A percentile compares a stretch with the other conserved stretches of the same genome.
Conservation (phyloP, 495 filamentous ascomycete species). For the Talaromyces nanjingensis region DNA sequence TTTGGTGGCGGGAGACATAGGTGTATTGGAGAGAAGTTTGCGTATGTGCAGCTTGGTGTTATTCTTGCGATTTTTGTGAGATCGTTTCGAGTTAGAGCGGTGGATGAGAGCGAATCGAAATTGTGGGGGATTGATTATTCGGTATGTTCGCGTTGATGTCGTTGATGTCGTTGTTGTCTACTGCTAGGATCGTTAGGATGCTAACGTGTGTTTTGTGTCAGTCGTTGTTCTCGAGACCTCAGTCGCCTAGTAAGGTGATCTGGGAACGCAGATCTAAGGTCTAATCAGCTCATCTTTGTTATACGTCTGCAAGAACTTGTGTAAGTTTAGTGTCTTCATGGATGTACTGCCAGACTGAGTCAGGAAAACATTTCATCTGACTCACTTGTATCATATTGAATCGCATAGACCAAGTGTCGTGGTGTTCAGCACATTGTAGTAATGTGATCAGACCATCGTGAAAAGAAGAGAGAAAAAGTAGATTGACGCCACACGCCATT, state of each 20-base stretch:
- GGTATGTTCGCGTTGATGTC: constrained; percentile 24
- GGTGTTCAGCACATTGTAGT: background rate
- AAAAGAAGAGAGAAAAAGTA: background rate
- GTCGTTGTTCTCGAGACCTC: constrained; percentile 3
- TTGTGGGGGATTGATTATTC: constrained; percentile 46
- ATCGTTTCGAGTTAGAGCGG: constrained; percentile 34
- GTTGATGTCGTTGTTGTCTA: background rate
- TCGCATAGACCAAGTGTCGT: background rate
- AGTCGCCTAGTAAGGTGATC: background rate
- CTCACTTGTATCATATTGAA: background rate
- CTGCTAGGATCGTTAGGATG: background rate
- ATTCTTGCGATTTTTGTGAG: constrained; percentile 42
- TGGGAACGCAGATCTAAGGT: background rate
- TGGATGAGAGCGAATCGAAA: constrained; percentile 16
- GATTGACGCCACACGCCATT: background rate
- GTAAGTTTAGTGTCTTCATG: background rate
- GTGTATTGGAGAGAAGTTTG: constrained; percentile 52
- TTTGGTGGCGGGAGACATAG: constrained; percentile 51
- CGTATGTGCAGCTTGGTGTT: constrained; percentile 44
- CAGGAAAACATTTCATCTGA: background rate
- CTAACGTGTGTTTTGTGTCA: background rate
- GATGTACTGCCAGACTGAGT: background rate
- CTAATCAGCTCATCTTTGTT: background rate
- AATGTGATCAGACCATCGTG: background rate
- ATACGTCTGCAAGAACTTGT: background rate